These are phyloP conservation scores for Penicillium coffeae DNA, from an alignment of 495 filamentous ascomycete species.

Conservation along the genomic window DNA sequence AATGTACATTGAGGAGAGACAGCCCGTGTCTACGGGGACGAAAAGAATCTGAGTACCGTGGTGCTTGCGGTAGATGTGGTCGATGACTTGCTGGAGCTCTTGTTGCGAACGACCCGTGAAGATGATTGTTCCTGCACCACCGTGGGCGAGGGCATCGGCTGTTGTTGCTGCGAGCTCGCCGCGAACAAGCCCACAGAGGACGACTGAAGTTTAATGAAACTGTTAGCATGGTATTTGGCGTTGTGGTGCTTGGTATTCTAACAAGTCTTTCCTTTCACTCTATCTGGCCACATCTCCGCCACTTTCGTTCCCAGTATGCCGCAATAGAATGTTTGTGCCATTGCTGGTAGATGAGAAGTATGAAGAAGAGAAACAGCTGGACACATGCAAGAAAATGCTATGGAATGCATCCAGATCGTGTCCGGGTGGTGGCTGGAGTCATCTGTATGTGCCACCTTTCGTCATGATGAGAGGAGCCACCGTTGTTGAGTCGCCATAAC, in stretches of 20 bases:
- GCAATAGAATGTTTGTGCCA: conserved; percentile 7
- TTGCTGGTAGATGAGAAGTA: conserved; percentile 9
- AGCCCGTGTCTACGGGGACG: conserved; percentile 13
- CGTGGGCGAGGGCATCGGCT: conserved; percentile 23
- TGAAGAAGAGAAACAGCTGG: not conserved
- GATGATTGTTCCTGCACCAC: conserved; percentile 39
- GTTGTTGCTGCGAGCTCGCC: conserved; percentile 15
- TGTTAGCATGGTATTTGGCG: not conserved
- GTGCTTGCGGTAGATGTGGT: conserved; percentile 29
- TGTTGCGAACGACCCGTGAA: conserved; percentile 36
- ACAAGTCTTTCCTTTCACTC: conserved; percentile 40
- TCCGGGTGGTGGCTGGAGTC: not conserved
- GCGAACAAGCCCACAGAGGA: conserved; percentile 13
- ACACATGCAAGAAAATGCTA: too few relatives aligned
- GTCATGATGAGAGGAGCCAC: conserved; percentile 7
- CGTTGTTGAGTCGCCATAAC: not conserved
- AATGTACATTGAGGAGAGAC: conserved; percentile 12
- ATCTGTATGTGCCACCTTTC: conserved; percentile 6
- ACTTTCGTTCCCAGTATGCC: conserved; percentile 32
- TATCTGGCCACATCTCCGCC: conserved; percentile 30
- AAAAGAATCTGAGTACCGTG: conserved; percentile 19
- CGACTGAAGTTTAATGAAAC: conserved; percentile 8
- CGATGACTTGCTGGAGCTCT: conserved; percentile 37
- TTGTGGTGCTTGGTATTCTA: conserved; percentile 6
- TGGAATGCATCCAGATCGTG: not conserved